Evolutionary conservation across 768 basidiomycete species (phyloP), one percentile per base, ranked within the genome.

Genomic region (Mycena indigotica): DNA sequence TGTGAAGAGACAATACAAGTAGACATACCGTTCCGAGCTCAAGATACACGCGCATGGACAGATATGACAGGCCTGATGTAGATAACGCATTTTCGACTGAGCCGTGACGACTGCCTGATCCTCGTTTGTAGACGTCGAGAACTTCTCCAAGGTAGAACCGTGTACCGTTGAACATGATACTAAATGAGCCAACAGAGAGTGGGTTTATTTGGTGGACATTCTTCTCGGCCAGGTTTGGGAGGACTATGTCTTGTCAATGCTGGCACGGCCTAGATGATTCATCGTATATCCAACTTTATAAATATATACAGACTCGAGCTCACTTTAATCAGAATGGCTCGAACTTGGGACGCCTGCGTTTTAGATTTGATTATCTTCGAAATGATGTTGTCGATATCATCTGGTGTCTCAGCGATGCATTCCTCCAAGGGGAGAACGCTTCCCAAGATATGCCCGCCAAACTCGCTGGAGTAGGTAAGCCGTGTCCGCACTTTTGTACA

Each of bases 281-380:
- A n/a, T n/a, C n/a, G n/a, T n/a, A n/a, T n/a, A n/a, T n/a, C n/a
- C n/a, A n/a, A n/a, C n/a, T n/a, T n/a, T n/a, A n/a, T n/a, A n/a
- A n/a, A n/a, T n/a, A n/a, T n/a, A n/a, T n/a, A n/a, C n/a, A n/a
- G n/a, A n/a, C n/a, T n/a, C n/a, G n/a, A n/a, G n/a, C n/a, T n/a
- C n/a, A 70, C 71, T 60, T 69, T 70, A 3, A 58, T 52, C 4
- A 71, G 38, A 4, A 73, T 69, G 1, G 69, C 70, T 0, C 67
- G 48, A 17, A 64, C 66, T 59, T 73, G 70, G 1, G 61, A 56
- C 0, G 71, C 70, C 2, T 60, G 24, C 0, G 67, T 65, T 4
- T 69, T 68, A 3, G 63, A 39, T 12, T 63, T 54, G 5, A 53
- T 60, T 1, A 68, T 58, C 1, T 58, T 50, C 0, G 55, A 52